phyloP scores from a whole-genome alignment of 2,329 filamentous ascomycete species.

The Ophiocordyceps polyrhachis-furcata region DNA sequence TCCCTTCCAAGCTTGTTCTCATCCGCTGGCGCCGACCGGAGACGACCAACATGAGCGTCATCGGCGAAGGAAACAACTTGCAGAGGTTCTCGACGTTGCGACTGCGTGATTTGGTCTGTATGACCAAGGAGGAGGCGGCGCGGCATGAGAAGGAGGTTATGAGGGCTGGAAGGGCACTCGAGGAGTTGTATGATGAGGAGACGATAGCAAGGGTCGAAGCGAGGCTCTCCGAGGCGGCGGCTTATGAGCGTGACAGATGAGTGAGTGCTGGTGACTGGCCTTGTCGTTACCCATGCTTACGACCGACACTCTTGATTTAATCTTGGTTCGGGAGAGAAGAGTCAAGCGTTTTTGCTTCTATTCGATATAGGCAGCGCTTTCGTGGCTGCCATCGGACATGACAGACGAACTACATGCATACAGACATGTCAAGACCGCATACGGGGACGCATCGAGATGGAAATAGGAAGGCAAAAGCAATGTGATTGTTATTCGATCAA shows the following conservation, averaged over 20 bases:
- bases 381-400: too few species aligned
- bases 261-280: neutral
- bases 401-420: too few species aligned
- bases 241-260: conserved; percentile 24
- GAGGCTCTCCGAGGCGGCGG: conserved; percentile 47
- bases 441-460: too few species aligned
- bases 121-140: conserved; percentile 81
- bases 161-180: conserved; percentile 43
- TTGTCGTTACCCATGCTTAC: neutral
- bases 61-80: conserved; percentile 47
- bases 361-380: too few species aligned
- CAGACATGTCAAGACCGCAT: too few species aligned
- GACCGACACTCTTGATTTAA: too few species aligned
- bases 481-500: neutral
- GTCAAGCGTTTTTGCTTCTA: too few species aligned
- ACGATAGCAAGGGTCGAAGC: conserved; percentile 49
- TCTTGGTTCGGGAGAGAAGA: too few species aligned
- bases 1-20: conserved; percentile 63
- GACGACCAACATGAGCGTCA: conserved; percentile 33
- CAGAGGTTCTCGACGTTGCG: conserved; percentile 59
- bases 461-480: neutral
- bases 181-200: conserved; percentile 55
- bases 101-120: conserved; percentile 59
- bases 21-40: conserved; percentile 58
- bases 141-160: conserved; percentile 68